A percentile compares a stretch with the other conserved stretches of the same genome.
Evolutionary conservation across 257 asterid species (phyloP).

Genomic region (Solanum bukasovii): DNA sequence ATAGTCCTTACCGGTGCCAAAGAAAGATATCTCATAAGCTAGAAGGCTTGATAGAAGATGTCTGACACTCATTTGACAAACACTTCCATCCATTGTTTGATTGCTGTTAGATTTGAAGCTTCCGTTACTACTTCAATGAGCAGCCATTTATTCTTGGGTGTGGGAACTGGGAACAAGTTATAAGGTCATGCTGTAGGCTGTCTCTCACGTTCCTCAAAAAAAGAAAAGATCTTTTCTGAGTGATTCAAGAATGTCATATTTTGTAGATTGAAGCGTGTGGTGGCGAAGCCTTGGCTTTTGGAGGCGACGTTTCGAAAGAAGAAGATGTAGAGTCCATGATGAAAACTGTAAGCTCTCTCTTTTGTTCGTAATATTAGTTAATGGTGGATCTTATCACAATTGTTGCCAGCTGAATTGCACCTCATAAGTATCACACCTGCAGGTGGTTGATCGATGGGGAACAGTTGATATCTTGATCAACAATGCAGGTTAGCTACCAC

Average conservation of each 20-base stretch:
- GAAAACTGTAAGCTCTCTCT: constrained; percentile 49
- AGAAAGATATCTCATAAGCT: not conserved
- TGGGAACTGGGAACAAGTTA: not conserved
- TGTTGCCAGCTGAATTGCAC: constrained; percentile 12
- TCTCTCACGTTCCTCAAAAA: not conserved
- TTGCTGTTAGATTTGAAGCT: not conserved
- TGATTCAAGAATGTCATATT: not conserved
- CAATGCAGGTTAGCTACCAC: constrained; percentile 66
- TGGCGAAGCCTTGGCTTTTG: constrained; percentile 82
- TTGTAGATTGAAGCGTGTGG: constrained; percentile 81
- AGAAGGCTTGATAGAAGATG: not conserved
- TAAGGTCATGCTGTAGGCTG: not conserved
- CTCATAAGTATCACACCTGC: constrained; percentile 13
- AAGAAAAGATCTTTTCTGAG: not conserved
- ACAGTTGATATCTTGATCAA: constrained; percentile 81
- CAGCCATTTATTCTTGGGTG: not conserved
- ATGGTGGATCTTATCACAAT: not conserved
- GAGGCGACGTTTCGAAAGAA: constrained; percentile 98
- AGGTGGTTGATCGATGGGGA: constrained; percentile 97
- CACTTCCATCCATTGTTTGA: not conserved
- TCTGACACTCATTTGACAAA: not conserved
- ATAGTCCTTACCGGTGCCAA: not conserved
- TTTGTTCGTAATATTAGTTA: not conserved
- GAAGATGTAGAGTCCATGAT: constrained; percentile 88
- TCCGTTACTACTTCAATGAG: not conserved